A percentile compares a stretch with the other conserved stretches of the same genome.
phyloP scores from a whole-genome alignment of 768 basidiomycete genomes.

The Mycena rosella region DNA sequence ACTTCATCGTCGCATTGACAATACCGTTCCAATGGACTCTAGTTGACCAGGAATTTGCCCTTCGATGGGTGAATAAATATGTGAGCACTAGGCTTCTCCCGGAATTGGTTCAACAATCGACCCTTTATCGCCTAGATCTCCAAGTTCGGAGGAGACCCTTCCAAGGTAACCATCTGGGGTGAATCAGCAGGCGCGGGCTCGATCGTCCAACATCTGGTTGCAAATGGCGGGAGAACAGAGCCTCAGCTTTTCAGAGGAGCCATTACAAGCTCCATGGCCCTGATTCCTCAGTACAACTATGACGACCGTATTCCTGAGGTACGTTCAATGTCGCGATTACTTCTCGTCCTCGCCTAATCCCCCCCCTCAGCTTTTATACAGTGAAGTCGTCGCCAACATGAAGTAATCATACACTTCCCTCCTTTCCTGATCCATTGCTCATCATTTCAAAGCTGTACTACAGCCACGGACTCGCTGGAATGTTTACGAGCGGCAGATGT shows the following conservation, averaged over 20 bases:
- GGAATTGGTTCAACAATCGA: no score
- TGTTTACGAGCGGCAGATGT: slow-evolving; percentile 46
- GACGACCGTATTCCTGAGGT: slow-evolving; percentile 45
- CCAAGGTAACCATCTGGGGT: no score
- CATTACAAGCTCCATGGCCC: slow-evolving; percentile 48
- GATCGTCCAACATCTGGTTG: no score
- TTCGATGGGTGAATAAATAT: no score
- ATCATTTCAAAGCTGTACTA: slow-evolving; percentile 33
- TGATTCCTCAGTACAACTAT: slow-evolving; percentile 49
- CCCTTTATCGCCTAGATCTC: no score
- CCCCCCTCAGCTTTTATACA: neutral
- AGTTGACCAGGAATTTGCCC: neutral
- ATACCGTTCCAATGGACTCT: neutral
- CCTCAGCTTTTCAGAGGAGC: slow-evolving; percentile 46
- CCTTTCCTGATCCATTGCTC: no score
- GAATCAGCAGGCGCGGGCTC: no score
- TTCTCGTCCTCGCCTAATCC: neutral
- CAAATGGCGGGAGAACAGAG: no score
- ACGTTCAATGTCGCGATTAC: neutral
- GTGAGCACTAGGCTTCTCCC: no score
- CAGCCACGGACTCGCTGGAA: slow-evolving; percentile 21
- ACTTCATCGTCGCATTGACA: neutral
- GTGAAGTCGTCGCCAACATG: slow-evolving; percentile 35
- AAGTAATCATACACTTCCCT: slow-evolving; percentile 36
- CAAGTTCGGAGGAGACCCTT: no score